Conservation (phyloP, 2,329 filamentous ascomycete species). For the Pseudophaeomoniella oleicola region DNA sequence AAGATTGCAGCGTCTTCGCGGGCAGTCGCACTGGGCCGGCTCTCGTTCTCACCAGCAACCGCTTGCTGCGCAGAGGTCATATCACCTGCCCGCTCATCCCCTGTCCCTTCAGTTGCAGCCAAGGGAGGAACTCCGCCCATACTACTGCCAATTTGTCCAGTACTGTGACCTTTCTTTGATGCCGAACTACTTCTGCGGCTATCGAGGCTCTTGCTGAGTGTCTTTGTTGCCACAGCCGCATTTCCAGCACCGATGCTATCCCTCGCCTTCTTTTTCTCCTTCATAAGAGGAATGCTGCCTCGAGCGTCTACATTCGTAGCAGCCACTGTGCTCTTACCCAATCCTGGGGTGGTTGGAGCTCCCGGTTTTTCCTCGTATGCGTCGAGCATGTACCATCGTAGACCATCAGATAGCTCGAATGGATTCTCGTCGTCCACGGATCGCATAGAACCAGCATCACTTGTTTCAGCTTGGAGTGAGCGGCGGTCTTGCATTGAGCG, state of each 20-base stretch:
- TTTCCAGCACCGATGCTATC: slow-evolving; percentile 12
- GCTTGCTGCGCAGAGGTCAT: not conserved
- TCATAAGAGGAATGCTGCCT: slow-evolving; percentile 44
- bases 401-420: slow-evolving; percentile 85
- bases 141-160: not conserved
- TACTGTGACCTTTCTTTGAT: slow-evolving; percentile 53
- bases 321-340: slow-evolving; percentile 83
- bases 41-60: not conserved
- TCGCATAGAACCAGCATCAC: slow-evolving; percentile 32
- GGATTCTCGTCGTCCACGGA: slow-evolving; percentile 82
- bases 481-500: slow-evolving; percentile 51
- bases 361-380: slow-evolving; percentile 84
- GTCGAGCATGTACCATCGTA: slow-evolving; percentile 93
- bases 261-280: slow-evolving; percentile 11
- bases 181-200: slow-evolving; percentile 78
- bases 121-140: slow-evolving; percentile 15
- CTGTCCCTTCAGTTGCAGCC: slow-evolving; percentile 18
- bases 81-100: slow-evolving; percentile 10
- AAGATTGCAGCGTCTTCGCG: slow-evolving; percentile 25
- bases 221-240: slow-evolving; percentile 53
- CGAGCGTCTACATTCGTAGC: slow-evolving; percentile 75
- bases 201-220: slow-evolving; percentile 74
- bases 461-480: slow-evolving; percentile 29
- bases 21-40: slow-evolving; percentile 8
- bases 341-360: slow-evolving; percentile 79